phyloP scores from a whole-genome alignment of 164 flowering plant genomes.

The Tetrastigma voinierianum region DNA sequence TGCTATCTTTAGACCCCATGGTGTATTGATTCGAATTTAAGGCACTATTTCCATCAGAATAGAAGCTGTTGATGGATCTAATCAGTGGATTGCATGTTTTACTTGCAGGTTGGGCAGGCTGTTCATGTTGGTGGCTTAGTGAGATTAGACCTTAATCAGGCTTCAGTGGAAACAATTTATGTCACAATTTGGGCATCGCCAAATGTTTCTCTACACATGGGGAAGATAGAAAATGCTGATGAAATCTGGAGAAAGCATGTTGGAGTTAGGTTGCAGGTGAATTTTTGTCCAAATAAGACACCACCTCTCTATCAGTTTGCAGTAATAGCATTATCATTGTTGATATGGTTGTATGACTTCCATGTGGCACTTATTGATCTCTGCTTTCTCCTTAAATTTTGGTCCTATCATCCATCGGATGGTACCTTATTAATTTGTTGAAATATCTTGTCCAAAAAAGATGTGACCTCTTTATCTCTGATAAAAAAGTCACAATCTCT shows the following conservation, averaged over 20 bases:
- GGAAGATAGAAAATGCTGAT: constrained; percentile 91
- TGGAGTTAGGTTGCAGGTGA: constrained; percentile 91
- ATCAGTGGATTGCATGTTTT: constrained; percentile 7
- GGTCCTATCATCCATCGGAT: too few relatives aligned
- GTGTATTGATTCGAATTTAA: not conserved
- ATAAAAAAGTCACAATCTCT: too few relatives aligned
- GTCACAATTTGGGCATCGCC: constrained; percentile 84
- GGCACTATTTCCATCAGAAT: not conserved
- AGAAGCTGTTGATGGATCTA: not conserved
- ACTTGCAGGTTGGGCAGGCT: constrained; percentile 77
- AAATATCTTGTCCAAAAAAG: too few relatives aligned
- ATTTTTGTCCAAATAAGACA: not conserved
- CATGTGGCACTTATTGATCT: too few relatives aligned
- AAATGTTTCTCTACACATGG: constrained; percentile 87
- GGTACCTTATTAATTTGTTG: too few relatives aligned
- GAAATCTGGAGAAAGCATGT: constrained; percentile 75
- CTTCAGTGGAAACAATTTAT: constrained; percentile 87
- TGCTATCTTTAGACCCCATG: not conserved
- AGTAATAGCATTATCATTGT: not conserved
- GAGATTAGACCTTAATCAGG: constrained; percentile 74
- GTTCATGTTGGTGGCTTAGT: constrained; percentile 82
- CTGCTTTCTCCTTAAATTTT: too few relatives aligned
- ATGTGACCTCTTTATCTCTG: too few relatives aligned
- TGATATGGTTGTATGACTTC: too few relatives aligned
- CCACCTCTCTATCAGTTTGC: not conserved